Conservation (phyloP, 2,329 filamentous ascomycete species). For the Phialophora expanda region DNA sequence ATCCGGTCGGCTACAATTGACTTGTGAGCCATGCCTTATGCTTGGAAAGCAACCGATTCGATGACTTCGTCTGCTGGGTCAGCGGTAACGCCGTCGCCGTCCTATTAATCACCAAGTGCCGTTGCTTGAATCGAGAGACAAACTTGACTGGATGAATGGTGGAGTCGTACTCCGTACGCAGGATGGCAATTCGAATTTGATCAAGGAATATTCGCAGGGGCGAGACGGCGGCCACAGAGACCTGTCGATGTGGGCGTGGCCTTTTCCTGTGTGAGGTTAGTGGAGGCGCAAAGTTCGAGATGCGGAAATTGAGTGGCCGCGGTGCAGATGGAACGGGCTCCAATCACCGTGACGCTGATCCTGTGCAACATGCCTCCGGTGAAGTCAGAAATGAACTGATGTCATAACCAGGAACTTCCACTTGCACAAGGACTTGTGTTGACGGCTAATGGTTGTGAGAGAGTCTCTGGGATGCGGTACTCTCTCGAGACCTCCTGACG, state of each 20-base stretch:
- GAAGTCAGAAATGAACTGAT: background rate
- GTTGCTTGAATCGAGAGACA: background rate
- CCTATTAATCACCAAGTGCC: too few species aligned
- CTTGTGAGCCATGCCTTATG: background rate
- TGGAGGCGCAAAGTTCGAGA: constrained; percentile 15
- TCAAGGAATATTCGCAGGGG: constrained; percentile 6
- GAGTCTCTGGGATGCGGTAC: background rate
- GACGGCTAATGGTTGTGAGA: background rate
- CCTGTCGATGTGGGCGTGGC: constrained; percentile 2
- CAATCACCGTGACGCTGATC: constrained; percentile 1
- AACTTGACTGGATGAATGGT: background rate
- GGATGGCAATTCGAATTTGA: constrained; percentile 10
- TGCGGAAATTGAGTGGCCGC: constrained; percentile 25
- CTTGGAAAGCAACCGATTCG: constrained; percentile 14
- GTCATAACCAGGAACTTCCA: background rate
- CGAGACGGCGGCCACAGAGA: constrained; percentile 19
- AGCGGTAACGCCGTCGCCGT: background rate
- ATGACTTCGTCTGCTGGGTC: background rate
- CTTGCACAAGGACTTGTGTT: background rate
- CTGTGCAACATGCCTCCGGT: background rate
- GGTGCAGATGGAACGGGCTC: background rate
- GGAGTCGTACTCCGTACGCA: background rate
- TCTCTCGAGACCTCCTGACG: background rate
- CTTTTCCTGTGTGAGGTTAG: constrained; percentile 7
- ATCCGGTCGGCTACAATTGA: background rate